These are phyloP conservation scores for Ceratocystis destructans DNA, from an alignment of 2,329 filamentous ascomycete species.

Conservation along the genomic window DNA sequence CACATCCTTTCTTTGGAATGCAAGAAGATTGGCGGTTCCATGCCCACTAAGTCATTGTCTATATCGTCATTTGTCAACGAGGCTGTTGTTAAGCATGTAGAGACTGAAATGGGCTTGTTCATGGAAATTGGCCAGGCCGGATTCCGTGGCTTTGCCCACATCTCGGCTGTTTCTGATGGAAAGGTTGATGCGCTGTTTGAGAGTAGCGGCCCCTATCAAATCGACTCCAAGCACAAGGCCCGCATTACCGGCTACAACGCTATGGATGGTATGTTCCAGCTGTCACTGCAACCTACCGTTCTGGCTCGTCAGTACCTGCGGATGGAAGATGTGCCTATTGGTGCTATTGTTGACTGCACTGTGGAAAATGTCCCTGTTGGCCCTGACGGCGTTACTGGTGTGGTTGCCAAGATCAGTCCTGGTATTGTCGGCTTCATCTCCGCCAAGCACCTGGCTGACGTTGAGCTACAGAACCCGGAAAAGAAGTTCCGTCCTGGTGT, in stretches of 20 bases:
- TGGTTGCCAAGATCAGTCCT: slow-evolving; percentile 73
- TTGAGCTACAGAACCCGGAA: slow-evolving; percentile 78
- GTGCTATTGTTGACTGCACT: slow-evolving; percentile 64
- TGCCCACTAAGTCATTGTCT: slow-evolving; percentile 47
- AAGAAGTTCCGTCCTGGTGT: slow-evolving; percentile 88
- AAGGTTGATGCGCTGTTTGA: slow-evolving; percentile 75
- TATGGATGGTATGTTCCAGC: slow-evolving; percentile 69
- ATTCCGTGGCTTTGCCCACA: slow-evolving; percentile 80
- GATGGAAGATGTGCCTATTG: slow-evolving; percentile 78
- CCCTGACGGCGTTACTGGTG: slow-evolving; percentile 60
- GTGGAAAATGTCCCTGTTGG: slow-evolving; percentile 76
- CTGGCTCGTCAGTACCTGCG: slow-evolving; percentile 80
- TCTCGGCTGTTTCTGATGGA: slow-evolving; percentile 79
- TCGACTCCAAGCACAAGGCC: slow-evolving; percentile 64
- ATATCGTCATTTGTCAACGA: slow-evolving; percentile 64
- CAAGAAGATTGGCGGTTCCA: slow-evolving; percentile 30
- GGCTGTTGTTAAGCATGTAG: slow-evolving; percentile 67
- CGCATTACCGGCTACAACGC: slow-evolving; percentile 77
- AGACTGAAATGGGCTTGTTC: slow-evolving; percentile 69
- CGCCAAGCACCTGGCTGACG: slow-evolving; percentile 77
- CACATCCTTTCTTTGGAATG: slow-evolving; percentile 55
- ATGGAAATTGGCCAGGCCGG: slow-evolving; percentile 51
- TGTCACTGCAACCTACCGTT: slow-evolving; percentile 71
- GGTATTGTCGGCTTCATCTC: slow-evolving; percentile 81
- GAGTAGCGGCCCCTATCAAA: slow-evolving; percentile 60